These are phyloP conservation scores for Lentinus brumalis DNA, from an alignment of 768 basidiomycete genomes.

Conservation along the genomic window DNA sequence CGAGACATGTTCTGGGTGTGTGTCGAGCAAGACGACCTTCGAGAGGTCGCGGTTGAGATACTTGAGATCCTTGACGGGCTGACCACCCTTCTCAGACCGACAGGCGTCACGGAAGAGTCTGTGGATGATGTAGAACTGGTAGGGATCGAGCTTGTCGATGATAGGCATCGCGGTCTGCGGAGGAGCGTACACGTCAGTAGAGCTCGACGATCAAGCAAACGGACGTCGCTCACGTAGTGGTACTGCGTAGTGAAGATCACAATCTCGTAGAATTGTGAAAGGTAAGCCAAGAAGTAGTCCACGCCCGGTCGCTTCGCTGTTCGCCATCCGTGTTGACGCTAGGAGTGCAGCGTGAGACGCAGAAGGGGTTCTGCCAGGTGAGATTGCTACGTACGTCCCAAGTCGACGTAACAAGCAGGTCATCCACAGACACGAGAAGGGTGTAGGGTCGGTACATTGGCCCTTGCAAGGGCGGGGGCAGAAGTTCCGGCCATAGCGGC, in stretches of 20 bases:
- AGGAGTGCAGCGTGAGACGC: background rate
- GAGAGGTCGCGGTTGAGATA: slow-evolving; percentile 94
- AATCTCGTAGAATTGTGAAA: slow-evolving; percentile 97
- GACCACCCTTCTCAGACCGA: slow-evolving; percentile 78
- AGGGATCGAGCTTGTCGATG: slow-evolving; percentile 92
- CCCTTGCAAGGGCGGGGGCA: slow-evolving; percentile 82
- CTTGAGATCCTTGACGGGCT: slow-evolving; percentile 92
- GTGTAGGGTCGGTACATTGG: slow-evolving; percentile 92
- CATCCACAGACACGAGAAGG: slow-evolving; percentile 87
- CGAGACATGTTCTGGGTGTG: slow-evolving; percentile 72
- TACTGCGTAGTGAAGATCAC: slow-evolving; percentile 94
- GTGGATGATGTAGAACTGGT: slow-evolving; percentile 85
- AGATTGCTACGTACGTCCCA: slow-evolving; percentile 81
- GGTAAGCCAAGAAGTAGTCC: slow-evolving; percentile 97
- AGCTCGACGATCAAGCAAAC: background rate
- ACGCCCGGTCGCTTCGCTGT: slow-evolving; percentile 97
- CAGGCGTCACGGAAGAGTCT: slow-evolving; percentile 93
- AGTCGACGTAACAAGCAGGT: slow-evolving; percentile 84
- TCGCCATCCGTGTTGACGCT: slow-evolving; percentile 95
- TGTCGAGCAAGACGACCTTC: slow-evolving; percentile 88
- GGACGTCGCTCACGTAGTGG: slow-evolving; percentile 68
- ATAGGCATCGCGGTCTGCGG: slow-evolving; percentile 84
- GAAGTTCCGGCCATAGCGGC: slow-evolving; percentile 89
- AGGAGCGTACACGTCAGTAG: background rate
- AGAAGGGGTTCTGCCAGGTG: background rate